Evolutionary conservation across 805 yeast species (phyloP).

Genomic region (Sugiyamaella lignohabitans): DNA sequence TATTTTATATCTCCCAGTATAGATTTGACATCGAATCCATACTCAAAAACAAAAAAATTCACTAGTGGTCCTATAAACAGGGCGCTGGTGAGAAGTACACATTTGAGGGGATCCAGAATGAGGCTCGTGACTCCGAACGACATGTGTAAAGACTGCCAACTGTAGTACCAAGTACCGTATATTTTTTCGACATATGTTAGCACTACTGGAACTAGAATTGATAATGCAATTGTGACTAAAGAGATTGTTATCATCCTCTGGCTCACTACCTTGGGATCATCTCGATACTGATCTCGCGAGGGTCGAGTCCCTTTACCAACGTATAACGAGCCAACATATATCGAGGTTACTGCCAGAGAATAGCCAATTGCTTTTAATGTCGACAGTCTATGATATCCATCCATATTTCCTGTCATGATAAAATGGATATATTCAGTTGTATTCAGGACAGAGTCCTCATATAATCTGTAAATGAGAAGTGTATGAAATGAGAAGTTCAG

Average conservation of each 20-base stretch:
- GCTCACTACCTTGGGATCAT: constrained; percentile 20
- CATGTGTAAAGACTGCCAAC: constrained; percentile 12
- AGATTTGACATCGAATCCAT: constrained; percentile 15
- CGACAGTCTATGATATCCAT: not conserved
- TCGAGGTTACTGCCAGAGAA: constrained; percentile 15
- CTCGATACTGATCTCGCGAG: constrained; percentile 15
- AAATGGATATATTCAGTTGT: no score
- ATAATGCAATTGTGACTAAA: constrained; percentile 30
- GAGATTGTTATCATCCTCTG: constrained; percentile 29
- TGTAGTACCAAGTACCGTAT: constrained; percentile 12
- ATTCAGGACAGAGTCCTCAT: no score
- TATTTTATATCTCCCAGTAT: constrained; percentile 20
- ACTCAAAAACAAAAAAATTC: constrained; percentile 29
- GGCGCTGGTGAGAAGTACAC: constrained; percentile 32
- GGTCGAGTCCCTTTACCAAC: constrained; percentile 20
- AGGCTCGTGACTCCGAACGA: constrained; percentile 1
- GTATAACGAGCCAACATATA: constrained; percentile 23
- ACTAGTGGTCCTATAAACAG: constrained; percentile 47
- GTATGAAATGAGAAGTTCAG: no score
- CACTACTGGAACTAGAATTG: constrained; percentile 19
- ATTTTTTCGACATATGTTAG: constrained; percentile 5
- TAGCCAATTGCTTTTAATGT: constrained; percentile 5
- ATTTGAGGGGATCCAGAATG: constrained; percentile 19
- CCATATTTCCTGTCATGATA: no score
- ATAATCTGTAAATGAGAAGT: no score